These are phyloP conservation scores for Collybiopsis confluens DNA, from an alignment of 768 basidiomycete species.

Conservation along the genomic window DNA sequence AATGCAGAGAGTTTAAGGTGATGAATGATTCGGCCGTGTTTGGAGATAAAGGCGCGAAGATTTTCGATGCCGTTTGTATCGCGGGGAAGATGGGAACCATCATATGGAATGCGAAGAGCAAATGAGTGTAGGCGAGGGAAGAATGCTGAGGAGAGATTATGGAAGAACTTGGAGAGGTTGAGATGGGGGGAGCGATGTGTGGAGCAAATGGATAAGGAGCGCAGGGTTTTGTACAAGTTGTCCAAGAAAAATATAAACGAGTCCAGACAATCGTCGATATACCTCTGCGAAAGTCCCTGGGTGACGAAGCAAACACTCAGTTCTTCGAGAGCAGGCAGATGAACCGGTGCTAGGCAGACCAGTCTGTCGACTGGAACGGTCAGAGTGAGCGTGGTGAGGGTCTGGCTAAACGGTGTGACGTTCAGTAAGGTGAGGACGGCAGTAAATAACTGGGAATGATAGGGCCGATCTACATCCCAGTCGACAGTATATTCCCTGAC, in stretches of 20 bases:
- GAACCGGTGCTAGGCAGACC: conserved; percentile 24
- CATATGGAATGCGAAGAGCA: conserved; percentile 39
- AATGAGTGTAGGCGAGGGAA: conserved; percentile 37
- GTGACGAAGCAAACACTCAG: conserved; percentile 35
- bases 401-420: conserved; percentile 21
- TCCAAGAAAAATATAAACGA: conserved; percentile 41
- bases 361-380: conserved; percentile 36
- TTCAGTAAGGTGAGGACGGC: conserved; percentile 32
- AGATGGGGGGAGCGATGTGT: conserved; percentile 32
- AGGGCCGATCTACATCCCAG: conserved; percentile 12
- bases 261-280: conserved; percentile 34
- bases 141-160: conserved; percentile 22
- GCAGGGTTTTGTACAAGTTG: conserved; percentile 34
- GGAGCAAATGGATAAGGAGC: conserved; percentile 31
- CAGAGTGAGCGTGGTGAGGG: conserved; percentile 29
- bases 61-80: conserved; percentile 15
- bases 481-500: too few relatives aligned
- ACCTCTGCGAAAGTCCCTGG: conserved; percentile 16
- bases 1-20: conserved; percentile 32
- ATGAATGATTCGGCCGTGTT: conserved; percentile 30
- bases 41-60: conserved; percentile 31
- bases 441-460: conserved; percentile 32
- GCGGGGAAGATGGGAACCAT: conserved; percentile 35
- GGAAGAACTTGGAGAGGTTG: conserved; percentile 36
- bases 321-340: conserved; percentile 29